A percentile compares a stretch with the other conserved stretches of the same genome.
Conservation (phyloP, 202 grass and related monocot genomes). For the Panicum hallii region DNA sequence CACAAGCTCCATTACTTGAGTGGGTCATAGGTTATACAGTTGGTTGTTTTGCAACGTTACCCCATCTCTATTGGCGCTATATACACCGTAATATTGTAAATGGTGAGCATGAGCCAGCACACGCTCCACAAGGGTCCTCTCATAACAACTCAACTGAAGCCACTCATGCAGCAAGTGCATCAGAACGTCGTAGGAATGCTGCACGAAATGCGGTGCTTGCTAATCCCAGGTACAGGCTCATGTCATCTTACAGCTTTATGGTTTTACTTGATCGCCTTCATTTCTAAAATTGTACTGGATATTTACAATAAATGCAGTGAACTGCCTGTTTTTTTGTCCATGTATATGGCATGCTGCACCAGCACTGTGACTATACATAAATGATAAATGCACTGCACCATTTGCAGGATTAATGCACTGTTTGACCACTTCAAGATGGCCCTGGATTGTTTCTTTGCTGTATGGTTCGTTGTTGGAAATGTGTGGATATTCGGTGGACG, state of each 20-base stretch:
- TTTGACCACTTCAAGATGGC: conserved; percentile 99
- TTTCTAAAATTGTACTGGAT: conserved; percentile 5
- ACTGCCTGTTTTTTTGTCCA: not conserved
- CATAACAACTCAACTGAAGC: conserved; percentile 57
- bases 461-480: conserved; percentile 98
- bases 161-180: conserved; percentile 44
- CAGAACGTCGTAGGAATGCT: conserved; percentile 53
- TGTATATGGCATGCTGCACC: conserved; percentile 19
- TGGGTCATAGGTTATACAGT: conserved; percentile 96
- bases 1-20: conserved; percentile 78
- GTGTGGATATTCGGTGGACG: conserved; percentile 92
- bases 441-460: conserved; percentile 95
- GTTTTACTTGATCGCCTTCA: not conserved
- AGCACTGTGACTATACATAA: conserved; percentile 2
- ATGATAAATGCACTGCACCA: conserved; percentile 21
- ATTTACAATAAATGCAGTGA: not conserved
- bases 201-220: conserved; percentile 56
- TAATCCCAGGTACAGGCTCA: conserved; percentile 57
- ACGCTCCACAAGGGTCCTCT: conserved; percentile 47
- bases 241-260: not conserved
- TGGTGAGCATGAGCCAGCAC: conserved; percentile 57
- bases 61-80: conserved; percentile 98
- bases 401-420: conserved; percentile 85
- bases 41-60: conserved; percentile 89
- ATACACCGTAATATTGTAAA: conserved; percentile 82